Conservation (phyloP, 208 protist genomes). For the Trypanosoma boissoni region DNA sequence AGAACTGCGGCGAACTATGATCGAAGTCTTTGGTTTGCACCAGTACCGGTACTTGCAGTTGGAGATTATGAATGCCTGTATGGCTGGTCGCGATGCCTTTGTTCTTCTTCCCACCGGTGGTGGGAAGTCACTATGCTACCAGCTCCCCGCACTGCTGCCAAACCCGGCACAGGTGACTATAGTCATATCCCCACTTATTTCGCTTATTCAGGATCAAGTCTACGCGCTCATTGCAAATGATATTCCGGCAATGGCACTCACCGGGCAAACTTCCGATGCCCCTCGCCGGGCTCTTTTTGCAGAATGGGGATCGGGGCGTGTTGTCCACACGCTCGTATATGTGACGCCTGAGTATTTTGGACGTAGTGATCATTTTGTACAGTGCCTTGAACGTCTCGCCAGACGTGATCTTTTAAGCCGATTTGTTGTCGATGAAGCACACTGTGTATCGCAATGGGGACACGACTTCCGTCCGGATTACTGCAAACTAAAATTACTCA, state of each 20-base stretch:
- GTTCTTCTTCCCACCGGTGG: slow-evolving; percentile 94
- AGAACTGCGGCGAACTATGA: slow-evolving; percentile 84
- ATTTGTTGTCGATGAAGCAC: slow-evolving; percentile 95
- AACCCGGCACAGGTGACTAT: slow-evolving; percentile 83
- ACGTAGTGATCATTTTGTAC: slow-evolving; percentile 70
- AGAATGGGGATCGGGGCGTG: slow-evolving; percentile 54
- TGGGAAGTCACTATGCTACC: slow-evolving; percentile 96
- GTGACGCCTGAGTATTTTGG: slow-evolving; percentile 90
- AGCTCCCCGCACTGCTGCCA: slow-evolving; percentile 90
- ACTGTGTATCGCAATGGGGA: slow-evolving; percentile 97
- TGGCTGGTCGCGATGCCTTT: slow-evolving; percentile 92
- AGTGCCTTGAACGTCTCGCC: slow-evolving; percentile 43
- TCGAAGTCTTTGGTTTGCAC: slow-evolving; percentile 86
- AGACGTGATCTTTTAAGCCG: slow-evolving; percentile 53
- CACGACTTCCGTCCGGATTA: slow-evolving; percentile 95
- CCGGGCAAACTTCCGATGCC: slow-evolving; percentile 65
- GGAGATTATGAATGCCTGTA: slow-evolving; percentile 94
- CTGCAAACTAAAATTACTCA: slow-evolving; percentile 72
- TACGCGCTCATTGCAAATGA: slow-evolving; percentile 77
- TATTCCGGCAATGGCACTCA: slow-evolving; percentile 77
- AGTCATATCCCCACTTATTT: slow-evolving; percentile 96
- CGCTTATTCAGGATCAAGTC: slow-evolving; percentile 97
- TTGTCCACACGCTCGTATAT: slow-evolving; percentile 76
- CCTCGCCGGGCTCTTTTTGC: slow-evolving; percentile 57
- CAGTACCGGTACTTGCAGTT: slow-evolving; percentile 91